Percentiles rank a stretch among this genome's conserved stretches.
Evolutionary conservation across 164 flowering plant species (phyloP).

Genomic region (Piper longum): DNA sequence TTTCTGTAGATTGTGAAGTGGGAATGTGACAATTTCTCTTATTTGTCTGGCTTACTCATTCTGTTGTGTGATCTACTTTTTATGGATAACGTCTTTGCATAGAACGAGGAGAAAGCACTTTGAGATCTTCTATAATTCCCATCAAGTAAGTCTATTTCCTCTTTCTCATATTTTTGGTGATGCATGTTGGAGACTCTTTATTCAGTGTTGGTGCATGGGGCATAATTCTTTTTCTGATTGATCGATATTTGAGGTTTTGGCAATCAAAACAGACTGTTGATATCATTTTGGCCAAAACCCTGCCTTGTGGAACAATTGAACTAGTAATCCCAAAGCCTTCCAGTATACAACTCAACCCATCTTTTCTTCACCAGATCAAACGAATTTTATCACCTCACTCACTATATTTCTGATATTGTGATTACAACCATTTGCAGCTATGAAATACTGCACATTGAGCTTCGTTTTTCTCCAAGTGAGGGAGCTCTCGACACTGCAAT

Average conservation of each 20-base stretch:
- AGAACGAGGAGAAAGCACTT: slow-evolving; percentile 54
- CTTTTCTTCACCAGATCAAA: neutral
- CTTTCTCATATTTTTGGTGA: slow-evolving; percentile 61
- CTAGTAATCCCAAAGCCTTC: slow-evolving; percentile 62
- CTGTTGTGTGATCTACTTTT: slow-evolving; percentile 54
- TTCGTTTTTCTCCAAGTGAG: slow-evolving; percentile 70
- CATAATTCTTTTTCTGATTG: slow-evolving; percentile 69
- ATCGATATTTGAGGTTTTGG: slow-evolving; percentile 77
- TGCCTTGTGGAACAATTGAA: slow-evolving; percentile 77
- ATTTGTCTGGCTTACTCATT: slow-evolving; percentile 70
- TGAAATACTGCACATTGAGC: slow-evolving; percentile 73
- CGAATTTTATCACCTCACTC: neutral
- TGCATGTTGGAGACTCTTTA: slow-evolving; percentile 75
- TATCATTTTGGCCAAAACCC: slow-evolving; percentile 46
- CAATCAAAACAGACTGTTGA: slow-evolving; percentile 62
- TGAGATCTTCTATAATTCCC: slow-evolving; percentile 85
- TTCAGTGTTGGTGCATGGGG: slow-evolving; percentile 62
- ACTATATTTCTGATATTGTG: neutral
- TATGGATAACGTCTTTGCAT: slow-evolving; percentile 83
- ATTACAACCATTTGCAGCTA: slow-evolving; percentile 21
- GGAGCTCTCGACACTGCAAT: slow-evolving; percentile 75
- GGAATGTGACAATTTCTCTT: slow-evolving; percentile 50
- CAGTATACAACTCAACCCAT: neutral
- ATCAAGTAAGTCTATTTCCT: slow-evolving; percentile 74
- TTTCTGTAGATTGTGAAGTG: slow-evolving; percentile 41